Evolutionary conservation across 352 stramenopile species (phyloP).

Genomic region (Elongisporangium anandrum): DNA sequence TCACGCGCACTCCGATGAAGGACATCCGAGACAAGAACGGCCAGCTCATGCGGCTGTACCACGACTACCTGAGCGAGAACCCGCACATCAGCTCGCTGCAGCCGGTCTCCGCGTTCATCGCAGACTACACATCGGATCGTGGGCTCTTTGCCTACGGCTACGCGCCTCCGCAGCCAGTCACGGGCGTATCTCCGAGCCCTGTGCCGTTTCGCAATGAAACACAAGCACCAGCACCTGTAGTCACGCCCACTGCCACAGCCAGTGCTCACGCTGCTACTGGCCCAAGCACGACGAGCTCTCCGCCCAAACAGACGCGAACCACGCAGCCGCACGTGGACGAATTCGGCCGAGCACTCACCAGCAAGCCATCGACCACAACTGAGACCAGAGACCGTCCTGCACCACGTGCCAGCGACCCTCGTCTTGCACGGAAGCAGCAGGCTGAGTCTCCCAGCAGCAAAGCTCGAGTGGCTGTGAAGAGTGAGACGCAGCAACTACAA

Average conservation of each 20-base stretch:
- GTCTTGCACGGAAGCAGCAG: slow-evolving; percentile 14
- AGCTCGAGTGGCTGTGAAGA: no score
- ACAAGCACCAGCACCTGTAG: background rate
- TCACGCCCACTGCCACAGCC: slow-evolving; percentile 8
- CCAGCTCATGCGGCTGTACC: slow-evolving; percentile 63
- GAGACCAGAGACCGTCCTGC: slow-evolving; percentile 1
- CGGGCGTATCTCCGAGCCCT: slow-evolving; percentile 39
- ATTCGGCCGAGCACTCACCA: slow-evolving; percentile 41
- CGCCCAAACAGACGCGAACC: background rate
- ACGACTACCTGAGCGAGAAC: slow-evolving; percentile 75
- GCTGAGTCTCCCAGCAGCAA: slow-evolving; percentile 7
- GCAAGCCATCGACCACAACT: slow-evolving; percentile 7
- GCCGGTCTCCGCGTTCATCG: slow-evolving; percentile 39
- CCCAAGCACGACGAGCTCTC: background rate
- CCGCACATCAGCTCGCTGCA: slow-evolving; percentile 46
- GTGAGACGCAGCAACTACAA: no score
- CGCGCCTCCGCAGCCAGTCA: slow-evolving; percentile 52
- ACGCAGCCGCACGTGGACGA: slow-evolving; percentile 37
- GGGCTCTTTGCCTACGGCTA: slow-evolving; percentile 70
- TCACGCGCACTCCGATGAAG: slow-evolving; percentile 53
- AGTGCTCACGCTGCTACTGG: background rate
- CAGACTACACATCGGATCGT: slow-evolving; percentile 33
- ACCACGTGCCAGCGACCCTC: slow-evolving; percentile 15
- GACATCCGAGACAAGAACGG: slow-evolving; percentile 77
- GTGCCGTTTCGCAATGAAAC: slow-evolving; percentile 45